These are phyloP conservation scores for Candida parachauliodes DNA, from an alignment of 805 yeast genomes.

Conservation along the genomic window DNA sequence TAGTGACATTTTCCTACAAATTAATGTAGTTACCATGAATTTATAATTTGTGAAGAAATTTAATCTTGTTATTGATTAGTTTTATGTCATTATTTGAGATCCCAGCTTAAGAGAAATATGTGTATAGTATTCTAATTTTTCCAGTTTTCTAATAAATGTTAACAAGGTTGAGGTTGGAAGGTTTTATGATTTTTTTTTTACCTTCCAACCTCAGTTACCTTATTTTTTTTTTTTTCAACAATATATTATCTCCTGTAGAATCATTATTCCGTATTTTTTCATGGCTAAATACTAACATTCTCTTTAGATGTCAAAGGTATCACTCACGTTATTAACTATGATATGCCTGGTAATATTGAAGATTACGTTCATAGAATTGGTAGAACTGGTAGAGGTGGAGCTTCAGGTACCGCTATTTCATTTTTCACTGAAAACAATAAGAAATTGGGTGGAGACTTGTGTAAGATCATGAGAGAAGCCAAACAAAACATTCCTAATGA, in stretches of 20 bases:
- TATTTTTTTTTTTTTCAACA: constrained; percentile 7
- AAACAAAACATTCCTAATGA: constrained; percentile 85
- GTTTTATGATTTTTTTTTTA: neutral
- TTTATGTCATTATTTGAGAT: constrained; percentile 6
- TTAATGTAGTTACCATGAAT: too few species aligned
- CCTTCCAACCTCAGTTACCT: constrained; percentile 1
- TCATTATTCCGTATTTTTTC: neutral
- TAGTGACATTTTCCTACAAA: constrained; percentile 3
- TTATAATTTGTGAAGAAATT: constrained; percentile 3
- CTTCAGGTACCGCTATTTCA: constrained; percentile 91
- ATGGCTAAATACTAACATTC: constrained; percentile 26
- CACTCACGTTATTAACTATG: constrained; percentile 87
- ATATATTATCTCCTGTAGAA: constrained; percentile 2
- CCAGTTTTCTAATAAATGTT: constrained; percentile 6
- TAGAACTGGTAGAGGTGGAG: constrained; percentile 99
- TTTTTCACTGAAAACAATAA: constrained; percentile 87
- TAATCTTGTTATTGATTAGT: neutral
- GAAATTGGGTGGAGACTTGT: constrained; percentile 84
- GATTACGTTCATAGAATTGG: constrained; percentile 99
- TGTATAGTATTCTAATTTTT: constrained; percentile 8
- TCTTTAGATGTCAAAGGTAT: constrained; percentile 91
- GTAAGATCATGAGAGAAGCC: constrained; percentile 91
- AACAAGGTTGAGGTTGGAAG: constrained; percentile 1
- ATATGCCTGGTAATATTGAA: constrained; percentile 97
- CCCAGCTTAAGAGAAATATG: constrained; percentile 7